Conservation (phyloP, 345 rosid genomes). For the Brassica cretica region DNA sequence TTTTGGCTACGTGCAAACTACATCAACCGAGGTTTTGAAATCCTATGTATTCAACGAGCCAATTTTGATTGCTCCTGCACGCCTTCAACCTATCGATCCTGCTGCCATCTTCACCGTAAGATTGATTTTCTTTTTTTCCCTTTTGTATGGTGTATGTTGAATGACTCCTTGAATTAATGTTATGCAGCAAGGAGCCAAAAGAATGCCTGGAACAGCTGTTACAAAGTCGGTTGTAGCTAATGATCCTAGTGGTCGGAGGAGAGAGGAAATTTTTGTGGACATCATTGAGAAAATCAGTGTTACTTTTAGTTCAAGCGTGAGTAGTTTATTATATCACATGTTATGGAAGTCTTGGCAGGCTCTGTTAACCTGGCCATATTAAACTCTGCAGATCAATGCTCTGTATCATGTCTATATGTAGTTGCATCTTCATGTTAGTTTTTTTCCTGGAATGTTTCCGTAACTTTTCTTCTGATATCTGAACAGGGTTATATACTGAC, state of each 20-base stretch:
- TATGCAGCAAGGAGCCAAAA: constrained; percentile 88
- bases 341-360: background rate
- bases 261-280: constrained; percentile 98
- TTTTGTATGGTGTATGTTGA: constrained; percentile 6
- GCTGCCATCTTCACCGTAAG: constrained; percentile 91
- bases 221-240: constrained; percentile 96
- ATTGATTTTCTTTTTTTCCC: background rate
- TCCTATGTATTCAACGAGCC: constrained; percentile 96
- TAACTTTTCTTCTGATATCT: background rate
- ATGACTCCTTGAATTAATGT: constrained; percentile 33
- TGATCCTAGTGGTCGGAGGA: constrained; percentile 95
- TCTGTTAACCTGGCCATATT: constrained; percentile 3
- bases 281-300: constrained; percentile 98
- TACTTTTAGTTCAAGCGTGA: constrained; percentile 96
- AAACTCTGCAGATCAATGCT: background rate
- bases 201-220: constrained; percentile 99
- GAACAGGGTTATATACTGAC: constrained; percentile 91
- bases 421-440: constrained; percentile 10
- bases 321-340: constrained; percentile 34
- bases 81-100: constrained; percentile 84
- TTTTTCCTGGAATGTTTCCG: background rate
- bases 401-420: background rate
- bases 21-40: constrained; percentile 91
- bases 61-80: constrained; percentile 76
- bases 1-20: constrained; percentile 97